These are phyloP conservation scores for Malania oleifera DNA, from an alignment of 164 flowering plant genomes.

Conservation along the genomic window DNA sequence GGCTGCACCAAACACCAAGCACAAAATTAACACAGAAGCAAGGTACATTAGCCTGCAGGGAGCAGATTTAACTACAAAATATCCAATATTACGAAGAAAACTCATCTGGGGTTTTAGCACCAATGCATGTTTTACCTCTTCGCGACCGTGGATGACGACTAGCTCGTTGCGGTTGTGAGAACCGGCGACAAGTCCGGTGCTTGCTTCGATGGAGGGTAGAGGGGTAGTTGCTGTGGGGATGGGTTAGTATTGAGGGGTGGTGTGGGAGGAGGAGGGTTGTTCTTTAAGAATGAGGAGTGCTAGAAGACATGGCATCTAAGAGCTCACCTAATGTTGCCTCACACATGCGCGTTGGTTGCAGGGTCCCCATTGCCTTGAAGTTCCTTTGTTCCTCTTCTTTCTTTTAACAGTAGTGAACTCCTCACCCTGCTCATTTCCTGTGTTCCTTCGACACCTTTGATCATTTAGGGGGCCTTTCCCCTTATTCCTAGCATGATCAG, in stretches of 20 bases:
- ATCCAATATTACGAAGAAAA: not conserved
- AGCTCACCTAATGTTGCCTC: slow-evolving; percentile 27
- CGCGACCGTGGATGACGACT: slow-evolving; percentile 93
- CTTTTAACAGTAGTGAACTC: too few species aligned
- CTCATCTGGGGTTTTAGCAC: not conserved
- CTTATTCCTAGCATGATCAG: too few species aligned
- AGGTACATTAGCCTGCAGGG: too few species aligned
- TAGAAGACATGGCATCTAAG: slow-evolving; percentile 9
- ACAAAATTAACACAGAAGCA: not conserved
- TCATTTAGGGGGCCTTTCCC: too few species aligned
- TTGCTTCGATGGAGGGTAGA: slow-evolving; percentile 66
- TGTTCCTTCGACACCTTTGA: too few species aligned
- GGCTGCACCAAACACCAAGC: slow-evolving; percentile 46
- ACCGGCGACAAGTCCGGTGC: slow-evolving; percentile 93
- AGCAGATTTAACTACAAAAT: too few species aligned
- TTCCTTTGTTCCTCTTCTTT: slow-evolving; percentile 35
- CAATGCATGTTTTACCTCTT: slow-evolving; percentile 62
- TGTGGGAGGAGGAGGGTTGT: slow-evolving; percentile 3
- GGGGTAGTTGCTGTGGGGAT: not conserved
- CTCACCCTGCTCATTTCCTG: too few species aligned
- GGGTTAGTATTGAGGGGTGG: not conserved
- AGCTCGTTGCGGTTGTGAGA: slow-evolving; percentile 98
- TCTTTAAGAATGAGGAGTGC: slow-evolving; percentile 5
- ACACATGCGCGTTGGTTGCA: slow-evolving; percentile 54
- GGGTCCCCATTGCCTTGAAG: slow-evolving; percentile 91